Evolutionary conservation across 2,329 filamentous ascomycete genomes (phyloP), one percentile per base, ranked within the genome.

Genomic region (Alternaria brassicicola): DNA sequence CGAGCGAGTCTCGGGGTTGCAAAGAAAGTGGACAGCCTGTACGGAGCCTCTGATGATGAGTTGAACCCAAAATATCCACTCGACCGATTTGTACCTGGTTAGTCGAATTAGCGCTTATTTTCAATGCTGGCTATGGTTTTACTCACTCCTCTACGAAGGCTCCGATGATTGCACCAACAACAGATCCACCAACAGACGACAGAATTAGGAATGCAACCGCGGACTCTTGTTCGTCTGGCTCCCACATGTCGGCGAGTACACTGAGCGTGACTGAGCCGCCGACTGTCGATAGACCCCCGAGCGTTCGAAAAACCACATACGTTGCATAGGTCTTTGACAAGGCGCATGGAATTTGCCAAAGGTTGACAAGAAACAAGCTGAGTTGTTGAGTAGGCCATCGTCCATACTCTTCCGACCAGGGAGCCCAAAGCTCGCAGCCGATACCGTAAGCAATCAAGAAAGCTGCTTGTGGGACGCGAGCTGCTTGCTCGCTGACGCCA

Each of bases 61-160:
- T 76, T 93, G 90, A 53, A 93, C 88, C 90, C 91, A 94, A 73
- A 93, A 93, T 51, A 83, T 86, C 57, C 57, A 93, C 23, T 55
- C 35, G 10, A 42, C 52, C 15, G 43, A 35, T 21, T 41, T 39
- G 28, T 55, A 49, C 4, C 43, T 47, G 8, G 4, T 10, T 3
- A 23, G 8, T 19, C 33, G 15, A 33, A 30, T 47, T 3, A 33
- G 30, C 9, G 17, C 17, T n/a, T 21, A 4, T n/a, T 13, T 9
- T 3, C 13, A 15, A 10, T 5, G 17, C 15, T 21, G 10, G 0
- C 2, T 23, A n/a, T 82, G 65, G 63, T 79, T 79, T 78, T 10
- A 76, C 74, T 35, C 1, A 47, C 43, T 33, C 28, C 39, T 83
- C 78, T 6, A 85, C 77, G 51, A 84, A 85, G 0, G 84, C 84